Conservation (phyloP, 2,329 filamentous ascomycete genomes). For the Eurotiales sp. region DNA sequence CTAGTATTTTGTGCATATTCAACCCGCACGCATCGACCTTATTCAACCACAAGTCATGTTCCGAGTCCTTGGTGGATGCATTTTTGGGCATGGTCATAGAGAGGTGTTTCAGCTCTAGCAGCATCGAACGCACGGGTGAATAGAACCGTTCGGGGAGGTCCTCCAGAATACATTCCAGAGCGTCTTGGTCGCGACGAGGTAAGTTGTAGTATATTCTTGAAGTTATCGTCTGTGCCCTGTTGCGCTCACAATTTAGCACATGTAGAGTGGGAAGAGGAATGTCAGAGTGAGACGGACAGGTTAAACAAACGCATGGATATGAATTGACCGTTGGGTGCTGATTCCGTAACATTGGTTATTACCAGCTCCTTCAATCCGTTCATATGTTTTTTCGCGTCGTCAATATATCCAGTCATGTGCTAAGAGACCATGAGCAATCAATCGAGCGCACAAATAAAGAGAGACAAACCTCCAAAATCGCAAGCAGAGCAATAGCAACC, state of each 20-base stretch:
- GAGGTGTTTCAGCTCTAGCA: constrained; percentile 1
- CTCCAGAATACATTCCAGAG: background rate
- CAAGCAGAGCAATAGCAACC: constrained; percentile 5
- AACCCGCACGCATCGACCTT: constrained; percentile 1
- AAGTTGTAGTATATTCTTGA: background rate
- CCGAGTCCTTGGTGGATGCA: background rate
- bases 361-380: background rate
- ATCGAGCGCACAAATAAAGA: background rate
- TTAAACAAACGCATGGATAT: constrained; percentile 1
- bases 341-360: background rate
- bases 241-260: background rate
- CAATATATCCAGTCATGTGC: background rate
- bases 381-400: background rate
- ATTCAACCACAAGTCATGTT: background rate
- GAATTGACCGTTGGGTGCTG: background rate
- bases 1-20: constrained; percentile 4
- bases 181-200: background rate
- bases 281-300: background rate
- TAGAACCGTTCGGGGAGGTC: background rate
- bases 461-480: constrained; percentile 2
- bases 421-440: background rate
- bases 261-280: background rate
- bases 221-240: background rate
- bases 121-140: background rate
- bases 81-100: constrained; percentile 1